Conservation (phyloP, 768 basidiomycete species). For the Phylloporus scabripes region DNA sequence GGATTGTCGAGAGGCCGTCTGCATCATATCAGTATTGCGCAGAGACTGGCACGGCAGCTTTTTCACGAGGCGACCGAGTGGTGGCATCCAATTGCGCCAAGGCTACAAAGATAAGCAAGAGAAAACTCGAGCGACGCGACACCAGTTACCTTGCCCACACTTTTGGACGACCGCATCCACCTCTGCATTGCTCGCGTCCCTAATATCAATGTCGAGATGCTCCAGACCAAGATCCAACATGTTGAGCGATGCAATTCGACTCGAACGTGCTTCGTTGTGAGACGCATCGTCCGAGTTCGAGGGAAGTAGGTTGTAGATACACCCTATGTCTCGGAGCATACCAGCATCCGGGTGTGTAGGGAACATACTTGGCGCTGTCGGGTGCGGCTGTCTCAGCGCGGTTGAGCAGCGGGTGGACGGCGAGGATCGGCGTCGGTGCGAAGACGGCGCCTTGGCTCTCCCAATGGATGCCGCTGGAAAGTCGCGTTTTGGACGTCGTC, state of each 20-base stretch:
- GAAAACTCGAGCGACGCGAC: conserved; percentile 22
- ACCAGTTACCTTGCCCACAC: conserved; percentile 70
- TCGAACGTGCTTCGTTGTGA: conserved; percentile 86
- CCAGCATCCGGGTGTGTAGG: conserved; percentile 54
- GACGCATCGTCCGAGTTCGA: conserved; percentile 69
- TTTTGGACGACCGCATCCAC: conserved; percentile 60
- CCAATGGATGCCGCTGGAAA: conserved; percentile 51
- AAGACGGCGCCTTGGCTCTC: conserved; percentile 41
- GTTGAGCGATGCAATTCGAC: conserved; percentile 79
- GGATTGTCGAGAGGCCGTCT: conserved; percentile 71
- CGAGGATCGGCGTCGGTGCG: conserved; percentile 38
- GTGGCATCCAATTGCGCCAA: conserved; percentile 45
- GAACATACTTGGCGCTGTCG: conserved; percentile 50
- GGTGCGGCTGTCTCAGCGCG: conserved; percentile 31
- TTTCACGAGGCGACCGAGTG: conserved; percentile 64
- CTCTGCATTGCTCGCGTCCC: conserved; percentile 35
- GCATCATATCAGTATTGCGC: conserved; percentile 38
- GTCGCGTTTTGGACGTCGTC: not conserved
- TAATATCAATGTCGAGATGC: conserved; percentile 84
- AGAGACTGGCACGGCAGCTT: conserved; percentile 74
- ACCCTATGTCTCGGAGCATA: not conserved
- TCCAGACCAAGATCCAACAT: conserved; percentile 83
- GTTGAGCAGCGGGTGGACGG: conserved; percentile 63
- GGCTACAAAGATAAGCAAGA: conserved; percentile 36
- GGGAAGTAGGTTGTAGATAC: conserved; percentile 53